These are phyloP conservation scores for Mikania micrantha DNA, from an alignment of 129 eudicot genomes.

Conservation along the genomic window DNA sequence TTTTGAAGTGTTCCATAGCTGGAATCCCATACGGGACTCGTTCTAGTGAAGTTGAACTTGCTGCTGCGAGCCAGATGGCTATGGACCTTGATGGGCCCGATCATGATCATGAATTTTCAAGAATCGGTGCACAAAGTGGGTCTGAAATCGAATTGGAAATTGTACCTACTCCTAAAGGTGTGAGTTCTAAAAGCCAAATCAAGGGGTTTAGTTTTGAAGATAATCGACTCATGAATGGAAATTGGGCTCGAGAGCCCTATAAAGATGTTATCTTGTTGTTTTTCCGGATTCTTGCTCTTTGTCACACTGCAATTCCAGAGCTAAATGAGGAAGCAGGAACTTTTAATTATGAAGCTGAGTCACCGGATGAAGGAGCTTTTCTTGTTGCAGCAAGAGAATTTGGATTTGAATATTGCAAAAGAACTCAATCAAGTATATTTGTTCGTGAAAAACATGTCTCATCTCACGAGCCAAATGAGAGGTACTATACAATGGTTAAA, in stretches of 20 bases:
- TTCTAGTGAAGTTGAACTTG: constrained; percentile 43
- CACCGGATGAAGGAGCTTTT: constrained; percentile 60
- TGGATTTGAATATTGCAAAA: constrained; percentile 47
- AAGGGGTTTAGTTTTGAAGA: too few species aligned
- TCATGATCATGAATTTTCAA: constrained; percentile 14
- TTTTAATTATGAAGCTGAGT: constrained; percentile 50
- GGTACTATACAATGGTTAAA: constrained; percentile 12
- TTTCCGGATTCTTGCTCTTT: constrained; percentile 50
- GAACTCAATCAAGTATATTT: constrained; percentile 50
- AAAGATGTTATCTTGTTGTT: constrained; percentile 34
- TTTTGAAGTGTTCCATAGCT: constrained; percentile 40
- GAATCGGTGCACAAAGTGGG: neutral
- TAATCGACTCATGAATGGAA: constrained; percentile 36
- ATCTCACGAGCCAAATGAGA: constrained; percentile 36
- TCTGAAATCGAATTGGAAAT: constrained; percentile 41
- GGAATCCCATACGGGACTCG: constrained; percentile 32
- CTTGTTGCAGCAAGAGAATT: constrained; percentile 62
- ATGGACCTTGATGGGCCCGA: constrained; percentile 45
- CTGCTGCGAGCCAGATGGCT: constrained; percentile 53
- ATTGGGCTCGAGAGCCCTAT: constrained; percentile 39
- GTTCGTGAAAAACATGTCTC: constrained; percentile 41
- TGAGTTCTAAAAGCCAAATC: neutral
- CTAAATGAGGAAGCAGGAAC: constrained; percentile 34
- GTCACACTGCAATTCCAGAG: too few species aligned
- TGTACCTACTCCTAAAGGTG: constrained; percentile 31